These are phyloP conservation scores for Vitellaria paradoxa DNA, from an alignment of 179 eudicot genomes.

Conservation along the genomic window DNA sequence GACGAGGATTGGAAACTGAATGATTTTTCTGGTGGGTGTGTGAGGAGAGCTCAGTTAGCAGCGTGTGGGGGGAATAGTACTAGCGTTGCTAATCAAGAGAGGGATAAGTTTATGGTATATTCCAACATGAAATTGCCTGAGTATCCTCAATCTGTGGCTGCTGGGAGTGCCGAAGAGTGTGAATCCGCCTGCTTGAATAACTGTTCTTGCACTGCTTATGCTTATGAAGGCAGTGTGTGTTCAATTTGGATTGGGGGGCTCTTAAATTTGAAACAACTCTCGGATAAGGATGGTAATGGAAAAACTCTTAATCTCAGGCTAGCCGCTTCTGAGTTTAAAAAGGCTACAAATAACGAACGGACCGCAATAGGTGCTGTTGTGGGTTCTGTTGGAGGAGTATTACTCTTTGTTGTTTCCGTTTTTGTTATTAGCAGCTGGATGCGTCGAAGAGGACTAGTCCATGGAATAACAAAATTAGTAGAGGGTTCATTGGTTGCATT, in stretches of 20 bases:
- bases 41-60: not conserved
- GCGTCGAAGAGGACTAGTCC: conserved; percentile 4
- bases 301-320: conserved; percentile 18
- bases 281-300: not conserved
- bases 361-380: not conserved
- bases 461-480: conserved; percentile 17
- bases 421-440: conserved; percentile 15
- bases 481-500: conserved; percentile 48
- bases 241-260: conserved; percentile 20
- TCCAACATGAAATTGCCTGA: conserved; percentile 1
- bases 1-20: not conserved
- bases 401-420: conserved; percentile 20
- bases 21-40: not conserved
- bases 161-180: not conserved
- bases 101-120: not conserved
- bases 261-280: conserved; percentile 13
- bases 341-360: conserved; percentile 3
- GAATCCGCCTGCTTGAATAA: conserved; percentile 3
- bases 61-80: not conserved
- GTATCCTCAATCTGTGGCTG: not conserved
- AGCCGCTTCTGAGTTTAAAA: conserved; percentile 22
- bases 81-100: not conserved
- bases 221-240: not conserved
- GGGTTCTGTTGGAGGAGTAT: not conserved
- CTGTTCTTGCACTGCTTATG: conserved; percentile 22